Conservation (phyloP, 2,329 filamentous ascomycete species). For the Ceratocystis papillata region DNA sequence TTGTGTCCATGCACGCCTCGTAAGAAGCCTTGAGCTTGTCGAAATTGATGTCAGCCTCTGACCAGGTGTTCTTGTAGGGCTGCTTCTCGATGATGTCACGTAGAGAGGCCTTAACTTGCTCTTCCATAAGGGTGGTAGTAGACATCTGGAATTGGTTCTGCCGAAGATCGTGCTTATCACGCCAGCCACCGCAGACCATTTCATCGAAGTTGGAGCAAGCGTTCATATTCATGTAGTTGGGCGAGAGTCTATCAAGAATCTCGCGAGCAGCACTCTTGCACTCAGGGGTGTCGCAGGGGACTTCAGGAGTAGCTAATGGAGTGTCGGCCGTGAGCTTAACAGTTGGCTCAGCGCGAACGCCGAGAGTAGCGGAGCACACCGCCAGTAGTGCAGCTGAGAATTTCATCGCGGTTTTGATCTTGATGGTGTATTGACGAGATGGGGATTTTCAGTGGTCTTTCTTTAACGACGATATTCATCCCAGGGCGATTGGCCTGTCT, state of each 20-base stretch:
- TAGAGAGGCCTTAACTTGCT: slow-evolving; percentile 48
- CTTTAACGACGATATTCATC: not conserved
- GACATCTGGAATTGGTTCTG: slow-evolving; percentile 52
- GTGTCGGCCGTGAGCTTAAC: not conserved
- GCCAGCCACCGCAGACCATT: slow-evolving; percentile 57
- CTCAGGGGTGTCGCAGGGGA: slow-evolving; percentile 27
- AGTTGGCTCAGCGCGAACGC: not conserved
- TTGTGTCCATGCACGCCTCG: slow-evolving; percentile 54
- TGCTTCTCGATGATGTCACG: slow-evolving; percentile 51
- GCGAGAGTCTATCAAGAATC: slow-evolving; percentile 29
- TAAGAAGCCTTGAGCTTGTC: slow-evolving; percentile 54
- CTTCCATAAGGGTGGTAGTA: slow-evolving; percentile 50
- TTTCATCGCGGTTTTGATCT: not conserved
- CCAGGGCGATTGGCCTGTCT: not conserved
- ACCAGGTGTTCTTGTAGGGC: slow-evolving; percentile 36
- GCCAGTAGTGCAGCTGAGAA: not conserved
- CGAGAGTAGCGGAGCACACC: not conserved
- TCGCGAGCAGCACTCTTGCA: slow-evolving; percentile 31
- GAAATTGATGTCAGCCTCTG: slow-evolving; percentile 34
- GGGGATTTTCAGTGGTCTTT: not conserved
- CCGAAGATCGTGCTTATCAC: slow-evolving; percentile 52
- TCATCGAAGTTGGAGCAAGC: slow-evolving; percentile 60
- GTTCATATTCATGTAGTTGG: slow-evolving; percentile 49
- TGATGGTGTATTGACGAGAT: no score
- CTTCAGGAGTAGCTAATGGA: not conserved